Evolutionary conservation across 2,329 filamentous ascomycete species (phyloP).

Genomic region (Paramyrothecium roridum): DNA sequence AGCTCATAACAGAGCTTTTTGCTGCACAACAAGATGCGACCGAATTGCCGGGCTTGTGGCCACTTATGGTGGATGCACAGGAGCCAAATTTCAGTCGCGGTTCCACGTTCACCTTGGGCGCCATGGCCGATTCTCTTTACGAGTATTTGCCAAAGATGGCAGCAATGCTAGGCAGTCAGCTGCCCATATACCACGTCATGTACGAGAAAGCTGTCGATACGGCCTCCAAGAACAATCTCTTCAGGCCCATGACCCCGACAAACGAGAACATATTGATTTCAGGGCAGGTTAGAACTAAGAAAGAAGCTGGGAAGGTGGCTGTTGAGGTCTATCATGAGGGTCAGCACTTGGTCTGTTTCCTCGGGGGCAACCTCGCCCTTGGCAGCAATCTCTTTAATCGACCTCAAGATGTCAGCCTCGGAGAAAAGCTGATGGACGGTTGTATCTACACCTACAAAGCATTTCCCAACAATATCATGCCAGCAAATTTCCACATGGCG

Average conservation of each 20-base stretch:
- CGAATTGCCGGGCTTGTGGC: conserved; percentile 71
- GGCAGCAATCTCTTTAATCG: conserved; percentile 53
- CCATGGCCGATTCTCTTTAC: conserved; percentile 52
- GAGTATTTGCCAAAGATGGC: conserved; percentile 62
- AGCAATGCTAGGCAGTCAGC: conserved; percentile 60
- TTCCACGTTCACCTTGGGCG: conserved; percentile 46
- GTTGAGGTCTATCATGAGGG: conserved; percentile 37
- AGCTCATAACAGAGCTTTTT: conserved; percentile 65
- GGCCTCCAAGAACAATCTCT: conserved; percentile 61
- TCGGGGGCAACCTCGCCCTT: conserved; percentile 63
- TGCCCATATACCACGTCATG: conserved; percentile 58
- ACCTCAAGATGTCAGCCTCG: conserved; percentile 42
- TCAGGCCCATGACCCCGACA: conserved; percentile 63
- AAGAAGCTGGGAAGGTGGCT: conserved; percentile 41
- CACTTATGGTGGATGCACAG: conserved; percentile 58
- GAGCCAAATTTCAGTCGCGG: conserved; percentile 39
- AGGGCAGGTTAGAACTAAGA: conserved; percentile 29
- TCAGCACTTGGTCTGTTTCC: conserved; percentile 62
- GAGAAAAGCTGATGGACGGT: conserved; percentile 46
- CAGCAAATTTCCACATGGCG: conserved; percentile 43
- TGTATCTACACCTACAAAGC: conserved; percentile 55
- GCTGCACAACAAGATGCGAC: conserved; percentile 65
- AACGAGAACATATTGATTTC: conserved; percentile 63
- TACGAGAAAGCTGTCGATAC: conserved; percentile 60
- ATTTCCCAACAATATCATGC: conserved; percentile 52